phyloP scores from a whole-genome alignment of 2,329 filamentous ascomycete species.

The Fusarium ramigenum region DNA sequence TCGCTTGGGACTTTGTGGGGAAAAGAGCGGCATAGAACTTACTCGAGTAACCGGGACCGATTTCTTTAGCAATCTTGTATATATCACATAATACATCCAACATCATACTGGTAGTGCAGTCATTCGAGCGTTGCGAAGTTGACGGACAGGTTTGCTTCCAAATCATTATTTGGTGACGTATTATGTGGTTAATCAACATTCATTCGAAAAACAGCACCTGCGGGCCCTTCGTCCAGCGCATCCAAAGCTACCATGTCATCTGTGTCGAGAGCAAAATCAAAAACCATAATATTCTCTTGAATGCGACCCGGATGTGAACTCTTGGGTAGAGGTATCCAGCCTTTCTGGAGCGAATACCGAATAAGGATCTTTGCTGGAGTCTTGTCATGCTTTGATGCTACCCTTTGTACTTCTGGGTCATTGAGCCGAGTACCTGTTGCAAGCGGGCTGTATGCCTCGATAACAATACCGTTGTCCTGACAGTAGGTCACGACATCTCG shows the following conservation, averaged over 20 bases:
- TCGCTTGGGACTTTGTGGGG: neutral
- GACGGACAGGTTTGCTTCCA: neutral
- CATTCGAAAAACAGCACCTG: slow-evolving; percentile 46
- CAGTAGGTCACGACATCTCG: slow-evolving; percentile 60
- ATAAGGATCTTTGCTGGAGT: slow-evolving; percentile 73
- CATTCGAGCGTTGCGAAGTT: neutral
- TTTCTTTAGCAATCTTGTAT: neutral
- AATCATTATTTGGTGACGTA: neutral
- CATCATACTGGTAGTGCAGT: neutral
- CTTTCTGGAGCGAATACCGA: slow-evolving; percentile 75
- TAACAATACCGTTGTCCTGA: slow-evolving; percentile 78
- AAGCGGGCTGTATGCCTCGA: slow-evolving; percentile 54
- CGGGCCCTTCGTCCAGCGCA: slow-evolving; percentile 41
- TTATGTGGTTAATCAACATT: slow-evolving; percentile 34
- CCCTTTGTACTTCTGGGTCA: slow-evolving; percentile 63
- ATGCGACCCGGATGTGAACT: slow-evolving; percentile 69
- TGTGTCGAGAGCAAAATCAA: slow-evolving; percentile 64
- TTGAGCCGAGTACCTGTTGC: slow-evolving; percentile 50
- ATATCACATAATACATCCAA: slow-evolving; percentile 2
- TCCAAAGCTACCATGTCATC: slow-evolving; percentile 63
- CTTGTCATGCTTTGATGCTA: slow-evolving; percentile 69
- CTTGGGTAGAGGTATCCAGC: slow-evolving; percentile 74
- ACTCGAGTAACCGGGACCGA: neutral
- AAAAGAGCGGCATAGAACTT: neutral
- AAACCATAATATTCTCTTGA: slow-evolving; percentile 67